Conservation (phyloP, 2,329 filamentous ascomycete species). For the Scytalidium sp. region DNA sequence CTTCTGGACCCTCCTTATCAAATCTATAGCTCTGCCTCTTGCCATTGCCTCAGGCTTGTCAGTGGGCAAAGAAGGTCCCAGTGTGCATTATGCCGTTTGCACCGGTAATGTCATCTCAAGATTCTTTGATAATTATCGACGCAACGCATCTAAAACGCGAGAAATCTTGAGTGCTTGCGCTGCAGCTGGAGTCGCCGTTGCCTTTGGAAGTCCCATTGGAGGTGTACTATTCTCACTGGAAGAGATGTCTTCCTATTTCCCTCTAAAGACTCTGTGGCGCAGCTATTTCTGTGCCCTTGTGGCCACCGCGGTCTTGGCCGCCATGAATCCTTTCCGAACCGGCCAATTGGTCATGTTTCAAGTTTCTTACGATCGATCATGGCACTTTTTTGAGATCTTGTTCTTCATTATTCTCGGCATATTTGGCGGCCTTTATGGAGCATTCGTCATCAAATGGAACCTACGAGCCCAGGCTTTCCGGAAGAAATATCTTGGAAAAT, state of each 20-base stretch:
- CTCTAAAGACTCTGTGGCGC: slow-evolving; percentile 94
- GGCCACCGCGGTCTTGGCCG: slow-evolving; percentile 85
- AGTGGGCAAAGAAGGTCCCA: slow-evolving; percentile 95
- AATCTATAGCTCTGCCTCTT: slow-evolving; percentile 85
- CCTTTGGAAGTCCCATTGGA: slow-evolving; percentile 95
- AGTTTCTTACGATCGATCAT: slow-evolving; percentile 89
- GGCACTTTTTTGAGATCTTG: slow-evolving; percentile 95
- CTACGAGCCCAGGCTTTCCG: slow-evolving; percentile 85
- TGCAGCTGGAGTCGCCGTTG: slow-evolving; percentile 91
- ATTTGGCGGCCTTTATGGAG: slow-evolving; percentile 93
- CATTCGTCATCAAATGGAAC: slow-evolving; percentile 98
- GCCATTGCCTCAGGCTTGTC: slow-evolving; percentile 92
- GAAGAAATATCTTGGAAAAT: slow-evolving; percentile 83
- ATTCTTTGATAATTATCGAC: slow-evolving; percentile 87
- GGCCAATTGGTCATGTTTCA: slow-evolving; percentile 99
- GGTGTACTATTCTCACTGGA: slow-evolving; percentile 95
- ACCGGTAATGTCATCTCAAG: slow-evolving; percentile 95
- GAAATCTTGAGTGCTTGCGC: slow-evolving; percentile 95
- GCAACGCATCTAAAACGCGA: slow-evolving; percentile 88
- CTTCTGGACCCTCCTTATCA: slow-evolving; percentile 88
- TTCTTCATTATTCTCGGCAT: slow-evolving; percentile 91
- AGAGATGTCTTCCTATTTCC: slow-evolving; percentile 96
- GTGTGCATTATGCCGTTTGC: slow-evolving; percentile 98
- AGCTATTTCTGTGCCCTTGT: slow-evolving; percentile 98
- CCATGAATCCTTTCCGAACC: slow-evolving; percentile 96